phyloP scores from a whole-genome alignment of 805 yeast species.

The Yarrowia osloensis region DNA sequence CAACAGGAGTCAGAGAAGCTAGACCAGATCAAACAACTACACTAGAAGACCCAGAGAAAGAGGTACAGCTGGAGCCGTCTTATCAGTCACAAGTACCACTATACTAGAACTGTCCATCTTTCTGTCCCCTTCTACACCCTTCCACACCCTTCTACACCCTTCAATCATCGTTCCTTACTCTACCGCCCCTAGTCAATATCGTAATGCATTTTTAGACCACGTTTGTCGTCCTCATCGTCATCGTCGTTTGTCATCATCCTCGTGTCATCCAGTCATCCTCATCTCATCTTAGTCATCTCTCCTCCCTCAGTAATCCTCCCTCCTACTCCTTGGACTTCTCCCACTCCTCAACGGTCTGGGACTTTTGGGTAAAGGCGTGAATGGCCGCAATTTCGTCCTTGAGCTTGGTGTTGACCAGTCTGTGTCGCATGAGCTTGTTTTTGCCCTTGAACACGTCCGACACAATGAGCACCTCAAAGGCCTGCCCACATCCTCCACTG shows the following conservation, averaged over 20 bases:
- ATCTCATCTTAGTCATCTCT: background rate
- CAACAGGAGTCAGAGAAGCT: too few species aligned
- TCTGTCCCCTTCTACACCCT: too few species aligned
- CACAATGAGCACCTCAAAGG: conserved; percentile 90
- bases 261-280: background rate
- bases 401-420: conserved; percentile 77
- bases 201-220: conserved; percentile 10
- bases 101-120: too few species aligned
- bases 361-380: conserved; percentile 86
- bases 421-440: conserved; percentile 81
- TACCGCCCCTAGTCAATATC: too few species aligned
- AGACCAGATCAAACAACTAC: too few species aligned
- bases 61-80: too few species aligned
- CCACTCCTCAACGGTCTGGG: conserved; percentile 28
- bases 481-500: conserved; percentile 94
- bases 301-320: background rate
- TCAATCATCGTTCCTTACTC: too few species aligned
- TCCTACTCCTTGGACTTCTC: conserved; percentile 21
- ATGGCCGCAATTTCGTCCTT: conserved; percentile 83
- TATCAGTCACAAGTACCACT: too few species aligned
- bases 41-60: too few species aligned
- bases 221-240: too few species aligned
- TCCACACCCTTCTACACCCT: too few species aligned
- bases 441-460: conserved; percentile 71
- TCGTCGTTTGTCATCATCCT: background rate